Evolutionary conservation across 192 early-diverging fungal species (phyloP).

Genomic region (Dissophora globulifera): DNA sequence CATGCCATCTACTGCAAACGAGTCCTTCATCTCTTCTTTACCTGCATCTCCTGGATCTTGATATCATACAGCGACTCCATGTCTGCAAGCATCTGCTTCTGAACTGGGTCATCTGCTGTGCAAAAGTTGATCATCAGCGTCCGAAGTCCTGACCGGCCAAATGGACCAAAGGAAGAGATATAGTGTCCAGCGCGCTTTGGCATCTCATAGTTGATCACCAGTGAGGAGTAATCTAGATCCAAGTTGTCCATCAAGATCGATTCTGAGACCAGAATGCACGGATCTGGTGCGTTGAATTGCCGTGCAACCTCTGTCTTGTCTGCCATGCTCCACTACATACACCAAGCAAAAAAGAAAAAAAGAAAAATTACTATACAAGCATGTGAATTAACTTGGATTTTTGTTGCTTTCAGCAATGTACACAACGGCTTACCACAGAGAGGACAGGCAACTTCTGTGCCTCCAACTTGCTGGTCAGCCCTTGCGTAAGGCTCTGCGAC

Average conservation of each 20-base stretch:
- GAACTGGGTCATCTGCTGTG: slow-evolving; percentile 10
- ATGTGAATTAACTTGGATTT: too few species aligned
- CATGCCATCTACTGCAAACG: too few species aligned
- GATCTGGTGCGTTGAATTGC: slow-evolving; percentile 34
- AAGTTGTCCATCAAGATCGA: slow-evolving; percentile 36
- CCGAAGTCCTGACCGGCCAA: slow-evolving; percentile 36
- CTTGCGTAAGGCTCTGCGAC: slow-evolving; percentile 40
- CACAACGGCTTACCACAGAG: slow-evolving; percentile 29
- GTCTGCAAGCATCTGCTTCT: slow-evolving; percentile 13
- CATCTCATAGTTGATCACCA: slow-evolving; percentile 53
- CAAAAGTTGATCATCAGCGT: slow-evolving; percentile 47
- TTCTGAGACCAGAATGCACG: slow-evolving; percentile 39
- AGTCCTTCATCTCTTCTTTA: too few species aligned
- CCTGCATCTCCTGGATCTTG: slow-evolving; percentile 38
- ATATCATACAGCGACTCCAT: slow-evolving; percentile 46
- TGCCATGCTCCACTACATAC: slow-evolving; percentile 52
- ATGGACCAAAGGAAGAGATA: slow-evolving; percentile 44
- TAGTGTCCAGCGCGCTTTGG: slow-evolving; percentile 25
- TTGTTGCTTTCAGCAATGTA: too few species aligned
- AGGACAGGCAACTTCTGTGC: slow-evolving; percentile 33
- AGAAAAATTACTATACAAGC: too few species aligned
- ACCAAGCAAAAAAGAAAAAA: background rate
- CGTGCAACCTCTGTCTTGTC: slow-evolving; percentile 44
- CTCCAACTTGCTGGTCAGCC: slow-evolving; percentile 15
- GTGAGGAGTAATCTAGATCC: slow-evolving; percentile 41